Base-by-base conservation (phyloP, 2,329 filamentous ascomycete species). In the Ceratocystis cubensis region DNA sequence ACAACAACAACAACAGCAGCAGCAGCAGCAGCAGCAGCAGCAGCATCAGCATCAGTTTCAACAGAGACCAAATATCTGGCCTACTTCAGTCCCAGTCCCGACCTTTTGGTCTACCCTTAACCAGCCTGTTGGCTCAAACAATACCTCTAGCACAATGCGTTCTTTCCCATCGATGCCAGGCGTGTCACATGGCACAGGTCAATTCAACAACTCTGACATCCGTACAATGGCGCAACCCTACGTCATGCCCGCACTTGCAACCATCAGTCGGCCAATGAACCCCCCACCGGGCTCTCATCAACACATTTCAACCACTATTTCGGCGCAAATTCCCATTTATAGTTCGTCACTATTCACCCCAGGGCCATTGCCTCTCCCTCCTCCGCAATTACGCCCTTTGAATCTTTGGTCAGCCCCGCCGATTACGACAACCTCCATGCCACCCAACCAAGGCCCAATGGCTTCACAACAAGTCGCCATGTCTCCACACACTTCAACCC, bases 121-220 rank as follows among this genome's bases (percentile, higher is more conserved):
- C 25, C 53, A 33, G 2, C 28, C 53, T 3, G 28, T 30, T 33
- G 5, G 15, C 25, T 30, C 15, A 8, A 59, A 25, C 8, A 59
- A 37, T 59, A 2, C 53, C 53, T 37, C 28, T 45, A 17, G 5
- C 3, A n/a, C 45, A 63, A 15, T 44, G 13, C 37, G 28, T 37
- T 37, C 53, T 20, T 59, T 59, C 22, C 28, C 53, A 17, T 33
- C 33, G 4, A 7, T n/a, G 28, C n/a, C 53, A 30, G 33, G 33
- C n/a, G 13, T 59, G 53, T 33, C 53, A 59, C 53, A 59, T 30
- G 17, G 53, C 10, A 33, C 53, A 59, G n/a, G 53, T 17, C 53
- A 59, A 22, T 59, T 59, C n/a, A 59, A n/a, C 53, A 59, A 59
- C 25, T 59, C 53, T 33, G 25, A 59, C 28, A 33, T 59, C 13